Percentiles rank a stretch among this genome's conserved stretches.
Conservation (phyloP, 164 flowering plant genomes). For the Santalum album region DNA sequence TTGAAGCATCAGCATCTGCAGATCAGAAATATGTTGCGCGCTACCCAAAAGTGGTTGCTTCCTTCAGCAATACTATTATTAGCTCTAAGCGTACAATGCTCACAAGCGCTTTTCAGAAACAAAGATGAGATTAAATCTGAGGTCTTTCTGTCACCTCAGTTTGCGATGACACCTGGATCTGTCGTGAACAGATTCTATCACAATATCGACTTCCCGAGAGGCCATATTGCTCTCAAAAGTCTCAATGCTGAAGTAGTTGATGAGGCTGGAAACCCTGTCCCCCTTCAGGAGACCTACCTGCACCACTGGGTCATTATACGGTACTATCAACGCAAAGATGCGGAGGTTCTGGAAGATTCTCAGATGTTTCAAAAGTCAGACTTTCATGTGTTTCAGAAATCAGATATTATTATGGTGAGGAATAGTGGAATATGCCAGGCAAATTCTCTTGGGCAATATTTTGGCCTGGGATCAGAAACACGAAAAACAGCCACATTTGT, state of each 20-base stretch:
- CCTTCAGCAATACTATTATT: slow-evolving; percentile 15
- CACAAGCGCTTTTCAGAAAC: slow-evolving; percentile 15
- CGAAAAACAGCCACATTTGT: slow-evolving; percentile 49
- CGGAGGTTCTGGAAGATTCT: not conserved
- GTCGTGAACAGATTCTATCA: slow-evolving; percentile 46
- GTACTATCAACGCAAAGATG: slow-evolving; percentile 35
- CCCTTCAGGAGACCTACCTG: slow-evolving; percentile 87
- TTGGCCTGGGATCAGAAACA: slow-evolving; percentile 84
- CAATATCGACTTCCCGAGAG: slow-evolving; percentile 68
- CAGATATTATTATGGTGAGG: slow-evolving; percentile 21
- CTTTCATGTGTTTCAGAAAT: no score
- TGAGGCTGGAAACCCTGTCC: slow-evolving; percentile 63
- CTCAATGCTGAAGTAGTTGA: slow-evolving; percentile 82
- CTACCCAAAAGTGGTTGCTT: slow-evolving; percentile 9
- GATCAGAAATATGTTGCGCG: slow-evolving; percentile 4
- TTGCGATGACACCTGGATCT: slow-evolving; percentile 55
- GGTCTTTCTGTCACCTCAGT: slow-evolving; percentile 54
- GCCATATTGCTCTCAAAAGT: slow-evolving; percentile 77
- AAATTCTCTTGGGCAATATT: slow-evolving; percentile 42
- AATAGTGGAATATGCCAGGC: slow-evolving; percentile 59
- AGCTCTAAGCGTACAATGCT: slow-evolving; percentile 9
- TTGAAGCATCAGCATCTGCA: not conserved
- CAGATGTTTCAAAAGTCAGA: not conserved
- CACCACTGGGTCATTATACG: slow-evolving; percentile 75
- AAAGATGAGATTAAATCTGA: slow-evolving; percentile 34